Base-by-base conservation (phyloP, 164 flowering plant genomes). In the Echeveria elegans region DNA sequence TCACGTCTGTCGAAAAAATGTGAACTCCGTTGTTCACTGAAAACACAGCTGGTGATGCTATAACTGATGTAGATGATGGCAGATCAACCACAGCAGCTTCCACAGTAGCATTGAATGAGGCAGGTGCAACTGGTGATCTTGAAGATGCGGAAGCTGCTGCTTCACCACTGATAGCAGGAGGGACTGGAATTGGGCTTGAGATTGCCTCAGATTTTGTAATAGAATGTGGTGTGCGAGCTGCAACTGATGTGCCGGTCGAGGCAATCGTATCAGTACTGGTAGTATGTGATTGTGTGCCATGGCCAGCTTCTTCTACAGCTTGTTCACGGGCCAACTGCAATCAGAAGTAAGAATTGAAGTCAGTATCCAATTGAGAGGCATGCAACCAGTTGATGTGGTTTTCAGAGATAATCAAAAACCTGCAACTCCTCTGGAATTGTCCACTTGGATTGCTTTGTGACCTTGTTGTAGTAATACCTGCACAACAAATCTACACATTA, bases 401-500 rank as follows among this genome's bases (percentile, higher is more conserved):
- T n/a, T n/a, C n/a, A 8, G 59, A 56, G 21, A 32, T 4, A n/a
- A n/a, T 38, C 32, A 36, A 12, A 67, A 69, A 94, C 98, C 97
- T 88, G 86, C 66, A 94, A 71, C 38, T 91, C 98, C 58, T 94
- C 97, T 36, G 98, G 98, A 2, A 94, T 86, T 58, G 84, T 72
- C 98, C 98, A 94, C 72, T 83, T 88, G 19, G 98, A 91, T 75
- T 88, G 83, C 71, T 86, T 86, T 47, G 97, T 90, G 56, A 73
- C 79, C 82, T 90, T 93, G 80, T 93, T 89, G 81, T 86, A 85
- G 72, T 84, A 93, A 75, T 90, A 93, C 83, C 98, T 93, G 83
- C 66, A 52, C 64, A 73, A 50, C 6, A 28, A 56, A 56, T 18
- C 6, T 37, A 19, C 43, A 69, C 31, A 31, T 31, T 63, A 34